phyloP scores from a whole-genome alignment of 2,329 filamentous ascomycete species.

The Scedosporium aurantiacum region DNA sequence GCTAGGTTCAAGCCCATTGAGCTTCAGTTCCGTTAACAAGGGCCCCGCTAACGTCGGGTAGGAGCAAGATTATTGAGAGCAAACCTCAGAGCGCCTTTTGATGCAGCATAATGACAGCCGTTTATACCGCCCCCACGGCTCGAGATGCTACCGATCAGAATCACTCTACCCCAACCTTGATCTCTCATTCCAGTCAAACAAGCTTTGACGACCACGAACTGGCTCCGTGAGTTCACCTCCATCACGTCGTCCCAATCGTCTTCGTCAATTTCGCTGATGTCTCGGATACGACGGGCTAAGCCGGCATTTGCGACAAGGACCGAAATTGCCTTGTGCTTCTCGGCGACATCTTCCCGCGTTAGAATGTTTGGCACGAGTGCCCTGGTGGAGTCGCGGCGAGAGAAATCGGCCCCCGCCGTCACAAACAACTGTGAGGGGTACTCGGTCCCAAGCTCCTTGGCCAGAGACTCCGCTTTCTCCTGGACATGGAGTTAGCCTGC shows the following conservation, averaged over 20 bases:
- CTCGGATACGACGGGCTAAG: slow-evolving; percentile 21
- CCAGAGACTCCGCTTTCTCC: not conserved
- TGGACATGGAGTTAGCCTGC: not conserved
- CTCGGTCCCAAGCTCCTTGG: not conserved
- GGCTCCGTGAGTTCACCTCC: slow-evolving; percentile 22
- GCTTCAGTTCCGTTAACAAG: slow-evolving; percentile 10
- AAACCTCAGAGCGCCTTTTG: slow-evolving; percentile 17
- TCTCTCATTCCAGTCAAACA: slow-evolving; percentile 20
- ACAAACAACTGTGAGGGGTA: slow-evolving; percentile 19
- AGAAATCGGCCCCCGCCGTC: slow-evolving; percentile 17
- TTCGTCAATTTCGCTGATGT: slow-evolving; percentile 20
- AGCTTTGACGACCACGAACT: slow-evolving; percentile 22
- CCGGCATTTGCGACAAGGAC: slow-evolving; percentile 23
- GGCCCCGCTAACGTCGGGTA: not conserved
- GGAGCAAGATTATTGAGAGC: not conserved
- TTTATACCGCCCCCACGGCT: slow-evolving; percentile 22
- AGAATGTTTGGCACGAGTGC: slow-evolving; percentile 14
- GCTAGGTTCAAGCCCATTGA: slow-evolving; percentile 24
- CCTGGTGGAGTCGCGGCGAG: slow-evolving; percentile 15
- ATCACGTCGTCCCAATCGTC: slow-evolving; percentile 25
- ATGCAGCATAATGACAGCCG: slow-evolving; percentile 23
- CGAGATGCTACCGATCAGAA: slow-evolving; percentile 23
- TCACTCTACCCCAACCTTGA: slow-evolving; percentile 21
- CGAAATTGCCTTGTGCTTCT: slow-evolving; percentile 18
- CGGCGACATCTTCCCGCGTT: slow-evolving; percentile 8